Evolutionary conservation across 441 rosid genomes (phyloP).

Genomic region (Arabidopsis lyrata): DNA sequence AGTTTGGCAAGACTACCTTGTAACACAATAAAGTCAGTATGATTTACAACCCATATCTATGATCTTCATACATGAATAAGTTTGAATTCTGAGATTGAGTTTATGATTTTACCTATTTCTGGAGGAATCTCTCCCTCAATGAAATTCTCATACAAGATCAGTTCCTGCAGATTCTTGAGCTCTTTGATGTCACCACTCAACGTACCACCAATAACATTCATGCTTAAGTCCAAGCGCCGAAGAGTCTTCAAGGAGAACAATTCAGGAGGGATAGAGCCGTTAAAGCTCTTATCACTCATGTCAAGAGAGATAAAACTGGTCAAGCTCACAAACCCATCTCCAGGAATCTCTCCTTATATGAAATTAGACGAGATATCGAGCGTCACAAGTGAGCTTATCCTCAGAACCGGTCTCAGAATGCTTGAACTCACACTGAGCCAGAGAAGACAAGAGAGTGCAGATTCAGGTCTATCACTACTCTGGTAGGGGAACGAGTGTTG

Average conservation of each 20-base stretch:
- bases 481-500: constrained; percentile 23
- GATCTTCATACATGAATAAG: no score
- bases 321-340: constrained; percentile 43
- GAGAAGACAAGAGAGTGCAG: constrained; percentile 29
- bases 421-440: constrained; percentile 30
- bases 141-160: constrained; percentile 1
- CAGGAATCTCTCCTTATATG: constrained; percentile 44
- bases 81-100: no score
- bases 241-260: constrained; percentile 43
- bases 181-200: background rate
- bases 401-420: constrained; percentile 40
- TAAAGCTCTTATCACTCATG: constrained; percentile 39
- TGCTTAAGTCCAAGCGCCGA: constrained; percentile 32
- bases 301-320: constrained; percentile 30
- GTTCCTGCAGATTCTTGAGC: background rate
- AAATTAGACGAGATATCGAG: constrained; percentile 43
- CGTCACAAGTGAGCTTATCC: constrained; percentile 32
- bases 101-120: no score
- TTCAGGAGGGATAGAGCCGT: constrained; percentile 38
- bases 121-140: no score
- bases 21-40: background rate
- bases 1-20: constrained; percentile 40
- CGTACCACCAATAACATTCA: constrained; percentile 34
- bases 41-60: no score
- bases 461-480: constrained; percentile 36